phyloP scores from a whole-genome alignment of 1,284 basidiomycete genomes.

The Puccinia hordei region DNA sequence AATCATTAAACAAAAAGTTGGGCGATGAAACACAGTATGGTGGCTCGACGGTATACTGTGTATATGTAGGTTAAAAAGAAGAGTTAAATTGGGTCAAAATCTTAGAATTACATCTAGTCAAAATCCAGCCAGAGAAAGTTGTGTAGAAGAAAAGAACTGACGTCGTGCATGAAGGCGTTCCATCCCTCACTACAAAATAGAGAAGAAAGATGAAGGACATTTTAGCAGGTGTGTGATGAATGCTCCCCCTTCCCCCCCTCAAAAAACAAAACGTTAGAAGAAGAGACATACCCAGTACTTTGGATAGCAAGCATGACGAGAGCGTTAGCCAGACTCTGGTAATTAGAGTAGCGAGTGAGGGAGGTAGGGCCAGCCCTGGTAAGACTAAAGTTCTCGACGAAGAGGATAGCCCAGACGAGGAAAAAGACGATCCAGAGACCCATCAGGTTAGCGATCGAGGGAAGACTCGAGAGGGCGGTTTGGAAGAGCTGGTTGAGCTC shows the following conservation, averaged over 20 bases:
- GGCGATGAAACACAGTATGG: conserved; percentile 74
- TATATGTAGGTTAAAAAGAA: background rate
- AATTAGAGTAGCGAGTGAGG: conserved; percentile 77
- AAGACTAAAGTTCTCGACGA: conserved; percentile 87
- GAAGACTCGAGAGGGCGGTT: conserved; percentile 84
- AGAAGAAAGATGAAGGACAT: background rate
- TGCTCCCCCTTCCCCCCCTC: too few species aligned
- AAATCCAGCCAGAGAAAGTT: background rate
- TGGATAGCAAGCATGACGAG: conserved; percentile 76
- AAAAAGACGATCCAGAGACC: conserved; percentile 89
- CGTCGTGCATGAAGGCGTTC: conserved; percentile 94
- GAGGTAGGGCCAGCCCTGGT: conserved; percentile 75
- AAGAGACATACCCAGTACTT: conserved; percentile 62
- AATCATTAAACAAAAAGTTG: conserved; percentile 76
- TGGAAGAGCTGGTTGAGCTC: conserved; percentile 95
- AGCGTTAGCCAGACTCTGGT: conserved; percentile 75
- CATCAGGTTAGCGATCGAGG: conserved; percentile 81
- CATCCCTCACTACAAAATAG: conserved; percentile 72
- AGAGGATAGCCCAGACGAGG: conserved; percentile 86
- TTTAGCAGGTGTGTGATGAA: background rate
- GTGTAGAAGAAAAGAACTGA: conserved; percentile 55
- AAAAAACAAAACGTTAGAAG: background rate
- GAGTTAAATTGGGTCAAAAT: background rate
- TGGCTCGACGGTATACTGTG: conserved; percentile 64
- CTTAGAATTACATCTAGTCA: too few species aligned